Evolutionary conservation across 495 filamentous ascomycete species (phyloP).

Genomic region (Lophiostoma macrostomum): DNA sequence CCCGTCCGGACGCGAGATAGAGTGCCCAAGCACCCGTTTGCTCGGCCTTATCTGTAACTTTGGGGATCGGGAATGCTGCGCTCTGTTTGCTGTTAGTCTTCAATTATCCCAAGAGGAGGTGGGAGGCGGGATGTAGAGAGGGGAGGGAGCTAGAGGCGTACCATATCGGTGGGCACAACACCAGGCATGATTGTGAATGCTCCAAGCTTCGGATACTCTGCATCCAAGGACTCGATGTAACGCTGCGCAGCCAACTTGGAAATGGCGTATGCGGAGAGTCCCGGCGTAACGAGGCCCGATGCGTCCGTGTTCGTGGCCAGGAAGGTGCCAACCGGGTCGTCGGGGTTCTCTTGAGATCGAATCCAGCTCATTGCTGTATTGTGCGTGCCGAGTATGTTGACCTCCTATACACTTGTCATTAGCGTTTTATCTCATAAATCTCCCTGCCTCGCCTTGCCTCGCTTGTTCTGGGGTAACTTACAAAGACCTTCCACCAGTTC

Average conservation of each 20-base stretch:
- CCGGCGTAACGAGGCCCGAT: constrained; percentile 9
- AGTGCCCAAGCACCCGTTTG: constrained; percentile 24
- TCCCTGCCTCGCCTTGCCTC: no score
- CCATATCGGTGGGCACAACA: constrained; percentile 20
- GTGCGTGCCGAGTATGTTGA: constrained; percentile 22
- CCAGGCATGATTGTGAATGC: constrained; percentile 26
- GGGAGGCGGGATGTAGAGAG: not conserved
- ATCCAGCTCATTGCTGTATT: constrained; percentile 20
- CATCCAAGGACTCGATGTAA: constrained; percentile 25
- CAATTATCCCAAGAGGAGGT: not conserved
- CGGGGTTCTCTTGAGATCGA: constrained; percentile 13
- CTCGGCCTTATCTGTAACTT: constrained; percentile 21
- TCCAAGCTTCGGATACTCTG: constrained; percentile 27
- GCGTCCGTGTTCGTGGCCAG: constrained; percentile 7
- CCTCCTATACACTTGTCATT: constrained; percentile 18
- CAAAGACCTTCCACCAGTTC: constrained; percentile 18
- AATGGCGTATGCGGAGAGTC: constrained; percentile 24
- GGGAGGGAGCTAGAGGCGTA: no score
- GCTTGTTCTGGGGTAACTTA: not conserved
- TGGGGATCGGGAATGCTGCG: constrained; percentile 3
- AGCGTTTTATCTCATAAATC: no score
- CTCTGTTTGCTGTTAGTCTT: not conserved
- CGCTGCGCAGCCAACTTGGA: constrained; percentile 22
- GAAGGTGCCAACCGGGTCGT: constrained; percentile 17
- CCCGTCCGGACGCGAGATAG: constrained; percentile 23